phyloP scores from a whole-genome alignment of 2,329 filamentous ascomycete genomes.

The Cytospora piceae region DNA sequence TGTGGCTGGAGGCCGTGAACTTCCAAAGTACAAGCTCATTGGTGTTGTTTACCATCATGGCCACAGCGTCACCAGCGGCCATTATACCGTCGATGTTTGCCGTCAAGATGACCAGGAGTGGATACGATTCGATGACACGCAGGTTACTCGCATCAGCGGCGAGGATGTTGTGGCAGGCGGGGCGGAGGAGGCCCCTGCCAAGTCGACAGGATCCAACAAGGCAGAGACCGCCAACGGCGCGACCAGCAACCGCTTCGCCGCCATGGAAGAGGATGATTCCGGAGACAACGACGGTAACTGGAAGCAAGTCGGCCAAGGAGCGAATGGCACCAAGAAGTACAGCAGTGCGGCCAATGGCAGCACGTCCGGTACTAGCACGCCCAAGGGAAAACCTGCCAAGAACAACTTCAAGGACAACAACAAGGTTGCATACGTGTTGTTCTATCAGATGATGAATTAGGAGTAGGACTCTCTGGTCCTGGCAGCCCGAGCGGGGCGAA shows the following conservation, averaged over 20 bases:
- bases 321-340: conserved; percentile 76
- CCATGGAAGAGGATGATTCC: conserved; percentile 67
- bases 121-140: conserved; percentile 93
- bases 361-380: conserved; percentile 52
- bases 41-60: conserved; percentile 97
- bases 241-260: conserved; percentile 73
- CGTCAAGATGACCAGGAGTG: conserved; percentile 94
- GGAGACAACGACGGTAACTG: conserved; percentile 67
- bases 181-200: conserved; percentile 71
- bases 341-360: conserved; percentile 70
- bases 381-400: conserved; percentile 61
- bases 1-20: conserved; percentile 64
- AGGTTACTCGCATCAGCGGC: conserved; percentile 80
- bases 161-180: conserved; percentile 90
- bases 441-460: conserved; percentile 68
- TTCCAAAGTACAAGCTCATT: conserved; percentile 83
- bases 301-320: conserved; percentile 73
- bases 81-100: conserved; percentile 97
- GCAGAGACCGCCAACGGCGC: conserved; percentile 54
- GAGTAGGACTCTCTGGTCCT: neutral
- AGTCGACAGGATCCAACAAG: conserved; percentile 69
- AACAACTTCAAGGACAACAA: conserved; percentile 77
- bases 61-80: conserved; percentile 92
- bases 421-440: conserved; percentile 95
- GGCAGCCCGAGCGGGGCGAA: neutral